Evolutionary conservation across 225 moss, liverwort and hornwort species (phyloP).

Genomic region (Antitrichia curtipendula): DNA sequence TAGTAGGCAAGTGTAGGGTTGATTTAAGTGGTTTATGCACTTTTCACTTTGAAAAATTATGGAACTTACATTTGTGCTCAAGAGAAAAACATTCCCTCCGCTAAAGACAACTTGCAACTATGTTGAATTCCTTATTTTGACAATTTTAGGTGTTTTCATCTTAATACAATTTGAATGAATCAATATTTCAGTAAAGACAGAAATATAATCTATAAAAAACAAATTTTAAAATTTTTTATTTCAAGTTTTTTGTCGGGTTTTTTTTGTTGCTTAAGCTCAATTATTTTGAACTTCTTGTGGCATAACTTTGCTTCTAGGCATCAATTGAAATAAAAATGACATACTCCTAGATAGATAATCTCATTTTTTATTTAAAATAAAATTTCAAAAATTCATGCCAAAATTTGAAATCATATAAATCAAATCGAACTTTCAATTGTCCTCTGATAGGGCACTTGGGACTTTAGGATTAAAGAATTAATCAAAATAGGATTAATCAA

Average conservation of each 20-base stretch:
- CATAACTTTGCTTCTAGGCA: accelerated
- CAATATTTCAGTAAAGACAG: accelerated
- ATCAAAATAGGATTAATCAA: background rate
- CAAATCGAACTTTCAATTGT: background rate
- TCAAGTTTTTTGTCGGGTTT: background rate
- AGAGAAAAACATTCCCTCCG: background rate
- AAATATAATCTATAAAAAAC: too few species aligned
- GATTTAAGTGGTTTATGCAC: accelerated
- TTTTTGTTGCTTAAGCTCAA: background rate
- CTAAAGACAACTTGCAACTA: background rate
- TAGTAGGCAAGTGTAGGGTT: accelerated
- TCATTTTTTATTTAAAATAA: too few species aligned
- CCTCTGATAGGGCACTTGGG: accelerated
- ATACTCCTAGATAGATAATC: accelerated
- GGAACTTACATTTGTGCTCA: accelerated
- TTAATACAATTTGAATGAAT: background rate
- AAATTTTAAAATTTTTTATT: background rate
- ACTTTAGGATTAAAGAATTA: background rate
- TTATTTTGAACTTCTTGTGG: background rate
- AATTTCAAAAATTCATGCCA: background rate
- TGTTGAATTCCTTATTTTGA: background rate
- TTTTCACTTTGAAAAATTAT: background rate
- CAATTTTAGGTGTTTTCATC: accelerated
- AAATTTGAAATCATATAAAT: too few species aligned
- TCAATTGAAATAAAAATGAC: background rate